A percentile compares a stretch with the other conserved stretches of the same genome.
Evolutionary conservation across 768 basidiomycete genomes (phyloP).

Genomic region (Podaxis sp.): DNA sequence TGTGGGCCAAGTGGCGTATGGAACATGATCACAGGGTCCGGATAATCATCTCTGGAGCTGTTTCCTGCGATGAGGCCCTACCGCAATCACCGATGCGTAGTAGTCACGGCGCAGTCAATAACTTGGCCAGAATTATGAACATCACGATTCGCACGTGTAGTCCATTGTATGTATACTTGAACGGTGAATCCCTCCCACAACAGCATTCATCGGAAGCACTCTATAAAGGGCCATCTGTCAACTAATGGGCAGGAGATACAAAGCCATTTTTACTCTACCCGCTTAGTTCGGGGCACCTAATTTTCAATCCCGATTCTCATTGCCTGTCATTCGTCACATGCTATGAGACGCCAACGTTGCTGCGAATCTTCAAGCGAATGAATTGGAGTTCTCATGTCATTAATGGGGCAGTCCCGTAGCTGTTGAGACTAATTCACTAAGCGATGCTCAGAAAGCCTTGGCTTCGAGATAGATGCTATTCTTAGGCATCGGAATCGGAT

Average conservation of each 20-base stretch:
- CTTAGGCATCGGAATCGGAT: neutral
- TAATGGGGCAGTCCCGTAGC: neutral
- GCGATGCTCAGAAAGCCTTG: neutral
- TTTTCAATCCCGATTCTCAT: neutral
- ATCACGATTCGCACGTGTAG: no score
- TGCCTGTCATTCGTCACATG: neutral
- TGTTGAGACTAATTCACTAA: neutral
- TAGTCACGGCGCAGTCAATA: neutral
- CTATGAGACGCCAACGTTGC: neutral
- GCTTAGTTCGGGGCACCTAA: neutral
- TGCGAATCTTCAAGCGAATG: neutral
- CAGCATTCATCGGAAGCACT: no score
- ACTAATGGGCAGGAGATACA: neutral
- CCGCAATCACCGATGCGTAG: neutral
- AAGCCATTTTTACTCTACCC: neutral
- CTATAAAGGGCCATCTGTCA: neutral
- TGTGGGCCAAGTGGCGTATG: neutral
- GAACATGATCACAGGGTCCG: neutral
- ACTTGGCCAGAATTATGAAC: no score
- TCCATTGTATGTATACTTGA: no score
- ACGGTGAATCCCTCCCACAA: no score
- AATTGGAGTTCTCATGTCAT: neutral
- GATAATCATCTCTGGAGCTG: neutral
- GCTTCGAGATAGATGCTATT: neutral
- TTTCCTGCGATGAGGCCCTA: neutral